phyloP scores from a whole-genome alignment of 345 rosid species.

The Acer saccharum region DNA sequence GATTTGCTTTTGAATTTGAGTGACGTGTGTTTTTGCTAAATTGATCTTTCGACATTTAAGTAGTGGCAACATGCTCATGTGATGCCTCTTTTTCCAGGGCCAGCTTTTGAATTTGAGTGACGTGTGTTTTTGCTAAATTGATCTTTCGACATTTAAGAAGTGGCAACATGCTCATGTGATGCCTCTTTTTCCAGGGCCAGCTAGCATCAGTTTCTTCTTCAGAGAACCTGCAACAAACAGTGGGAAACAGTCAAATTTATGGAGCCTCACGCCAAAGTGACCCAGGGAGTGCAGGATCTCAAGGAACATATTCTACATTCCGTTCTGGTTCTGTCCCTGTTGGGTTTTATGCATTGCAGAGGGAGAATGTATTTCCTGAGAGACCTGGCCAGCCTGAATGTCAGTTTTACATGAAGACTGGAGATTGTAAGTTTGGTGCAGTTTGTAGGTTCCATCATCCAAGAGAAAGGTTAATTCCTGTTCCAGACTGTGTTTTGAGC shows the following conservation, averaged over 20 bases:
- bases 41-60: slow-evolving; percentile 20
- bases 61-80: slow-evolving; percentile 19
- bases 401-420: slow-evolving; percentile 98
- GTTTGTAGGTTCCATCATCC: slow-evolving; percentile 98
- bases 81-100: slow-evolving; percentile 52
- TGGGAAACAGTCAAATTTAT: slow-evolving; percentile 57
- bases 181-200: slow-evolving; percentile 64
- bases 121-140: background rate
- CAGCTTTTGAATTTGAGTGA: slow-evolving; percentile 36
- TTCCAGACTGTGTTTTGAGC: slow-evolving; percentile 89
- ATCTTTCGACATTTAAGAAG: slow-evolving; percentile 21
- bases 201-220: slow-evolving; percentile 83
- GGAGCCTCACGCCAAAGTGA: slow-evolving; percentile 68
- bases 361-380: slow-evolving; percentile 91
- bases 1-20: background rate
- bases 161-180: slow-evolving; percentile 19
- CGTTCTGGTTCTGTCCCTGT: slow-evolving; percentile 68
- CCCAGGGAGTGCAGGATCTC: slow-evolving; percentile 54
- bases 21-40: background rate
- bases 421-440: slow-evolving; percentile 96
- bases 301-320: slow-evolving; percentile 56
- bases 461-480: slow-evolving; percentile 85
- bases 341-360: slow-evolving; percentile 75
- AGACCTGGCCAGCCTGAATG: slow-evolving; percentile 97
- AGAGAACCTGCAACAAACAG: slow-evolving; percentile 60